Base-by-base conservation (phyloP, 495 filamentous ascomycete species). In the Lophiotrema nucula region DNA sequence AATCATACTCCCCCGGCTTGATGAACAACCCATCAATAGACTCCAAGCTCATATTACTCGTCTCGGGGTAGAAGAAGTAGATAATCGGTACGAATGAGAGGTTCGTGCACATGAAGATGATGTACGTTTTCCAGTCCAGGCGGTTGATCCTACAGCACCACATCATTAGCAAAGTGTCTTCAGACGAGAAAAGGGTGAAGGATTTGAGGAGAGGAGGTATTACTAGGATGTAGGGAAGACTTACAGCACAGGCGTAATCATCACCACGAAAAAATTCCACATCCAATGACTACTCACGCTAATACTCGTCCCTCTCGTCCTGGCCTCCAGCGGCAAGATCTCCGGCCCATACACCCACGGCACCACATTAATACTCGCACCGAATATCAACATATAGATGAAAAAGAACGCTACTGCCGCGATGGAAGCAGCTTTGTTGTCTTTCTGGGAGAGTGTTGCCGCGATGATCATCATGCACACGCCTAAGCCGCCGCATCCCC, bases 381-480 rank as follows among this genome's bases (percentile, higher is more conserved):
- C 77, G 50, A 76, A 77, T 73, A 78, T 77, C 50, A 53, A 22
- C 33, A 71, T 60, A 69, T 77, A 80, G 66, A 79, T 75, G 60
- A 79, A 76, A 33, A 53, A 42, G 21, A 53, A 39, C 31, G 37
- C 23, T 12, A 53, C 37, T 28, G 49, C 49, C 0, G 73, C 68
- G 13, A 77, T 66, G 10, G 67, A 70, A 0, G 75, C 75, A 0
- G 69, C 69, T 10, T 70, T 62, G 13, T 69, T 71, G 8, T 67
- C 49, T n/a, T 71, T 70, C 15, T 39, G 24, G 3, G 46, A 49
- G 11, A 58, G 23, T 1, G 26, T 8, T 3, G 33, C 49, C 0
- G 77, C 71, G 18, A 81, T 75, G 62, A 82, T 67, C 65, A 80
- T 71, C 74, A 82, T 70, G 48, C 69, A 76, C 35, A 82, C 62